Base-by-base conservation (phyloP, 2,329 filamentous ascomycete genomes). In the Ceratocystis eucalypticola region DNA sequence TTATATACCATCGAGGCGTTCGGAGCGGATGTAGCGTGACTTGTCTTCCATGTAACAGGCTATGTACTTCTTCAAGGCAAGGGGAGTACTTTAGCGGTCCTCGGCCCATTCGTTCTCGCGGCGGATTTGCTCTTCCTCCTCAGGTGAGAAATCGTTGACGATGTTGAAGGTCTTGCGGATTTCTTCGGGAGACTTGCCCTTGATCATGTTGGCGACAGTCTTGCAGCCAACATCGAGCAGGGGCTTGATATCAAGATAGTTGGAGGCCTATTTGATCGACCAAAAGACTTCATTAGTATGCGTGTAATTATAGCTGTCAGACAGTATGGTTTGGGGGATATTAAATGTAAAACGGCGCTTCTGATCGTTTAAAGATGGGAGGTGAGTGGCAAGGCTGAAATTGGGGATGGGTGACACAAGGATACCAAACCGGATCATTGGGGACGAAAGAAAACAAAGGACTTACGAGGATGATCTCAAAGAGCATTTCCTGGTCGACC, bases 81-180 rank as follows among this genome's bases (percentile, higher is more conserved):
- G 20, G 28, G 46, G 8, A 10, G n/a, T 25, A 4, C 28, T 71
- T 80, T 82, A 89, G 72, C 86, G 85, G 71, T 94, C 89, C 80
- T 94, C 89, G 59, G 89, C 89, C 89, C 89, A 94, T 78, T 94
- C 89, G 75, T 94, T 94, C 81, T 94, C 89, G 3, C 89, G 85
- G 67, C 89, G 88, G 70, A 94, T 99, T 82, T 99, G 94, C 75
- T 99, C 94, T 77, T 99, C 94, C 79, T 99, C 94, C 77, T 99
- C 94, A 1, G 93, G 91, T 0, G 94, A 97, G 79, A 99, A 99
- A 77, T 99, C 94, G 73, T 99, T 99, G 73, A 95, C 94, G 74
- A 99, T 99, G 80, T 99, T 99, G 82, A 99, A 99, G 0, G 94
- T 99, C 83, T 97, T 99, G 64, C 94, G 89, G 73, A 99, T 99